Base-by-base conservation (phyloP, 2,329 filamentous ascomycete genomes). In the Scedosporium apiospermum region DNA sequence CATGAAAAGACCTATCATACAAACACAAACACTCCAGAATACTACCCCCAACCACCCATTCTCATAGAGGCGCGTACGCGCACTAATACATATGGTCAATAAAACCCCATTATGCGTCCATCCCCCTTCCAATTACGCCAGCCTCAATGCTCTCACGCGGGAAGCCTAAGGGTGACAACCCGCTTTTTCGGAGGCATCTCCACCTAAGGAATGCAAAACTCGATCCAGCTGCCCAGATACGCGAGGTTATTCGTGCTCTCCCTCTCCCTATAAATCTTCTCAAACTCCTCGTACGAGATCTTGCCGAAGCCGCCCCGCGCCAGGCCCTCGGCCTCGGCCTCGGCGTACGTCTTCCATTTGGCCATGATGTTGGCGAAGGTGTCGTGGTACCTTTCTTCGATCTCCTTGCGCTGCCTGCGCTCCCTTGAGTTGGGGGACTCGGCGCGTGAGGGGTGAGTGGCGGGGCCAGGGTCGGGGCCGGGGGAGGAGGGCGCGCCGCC, bases 191-290 rank as follows among this genome's bases (percentile, higher is more conserved):
- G 51, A 16, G 42, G 23, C 58, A 26, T 51, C 44, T 51, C 27
- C 38, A 44, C 58, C 72, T 79, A 85, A 14, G 85, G 85, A 67
- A 88, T 87, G 72, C 85, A 88, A 71, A 88, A 87, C 71, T 97
- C 93, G 73, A 97, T 90, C 93, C 93, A 98, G 69, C 86, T 90
- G 64, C 90, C 90, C 57, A 97, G 80, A 73, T 96, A 93, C 67
- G 90, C 89, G 65, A 93, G 80, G 61, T 88, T 77, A 70, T 86
- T 85, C 14, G 81, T 82, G 30, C 78, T 76, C 26, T 85, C 84
- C 66, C 87, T 83, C 65, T 86, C 80, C 67, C 86, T 84, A 77
- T 95, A 91, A 59, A 88, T 87, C 46, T 78, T 77, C 69, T 90
- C 87, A 74, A 98, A 96, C 73, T 98, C 95, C 1, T 83, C 80